Evolutionary conservation across 257 asterid genomes (phyloP), one percentile per base, ranked within the genome.

Genomic region (Solanum acaule): DNA sequence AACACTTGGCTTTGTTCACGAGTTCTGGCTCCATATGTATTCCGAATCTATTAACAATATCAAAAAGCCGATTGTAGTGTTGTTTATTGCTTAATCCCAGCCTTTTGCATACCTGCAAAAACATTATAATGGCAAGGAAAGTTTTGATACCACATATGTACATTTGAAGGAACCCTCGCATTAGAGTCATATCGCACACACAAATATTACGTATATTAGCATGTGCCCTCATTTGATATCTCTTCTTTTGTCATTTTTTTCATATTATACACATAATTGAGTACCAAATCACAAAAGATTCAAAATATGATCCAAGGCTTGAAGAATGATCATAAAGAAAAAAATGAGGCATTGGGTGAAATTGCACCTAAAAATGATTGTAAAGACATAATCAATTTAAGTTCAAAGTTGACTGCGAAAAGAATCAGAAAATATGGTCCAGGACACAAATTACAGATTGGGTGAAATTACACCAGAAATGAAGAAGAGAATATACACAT

Each of bases 21-120:
- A 90, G 91, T 93, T 96, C 98, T 79, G 91, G 92, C 91, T 92
- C 88, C 87, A 92, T 76, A 88, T 92, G 97, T 91, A 96, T 87
- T 71, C 98, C 97, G 89, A 92, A 94, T 89, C 95, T 95, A 85
- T 94, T 84, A 75, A 91, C 89, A 93, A 93, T 85, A 88, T 92
- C 89, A 81, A 89, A 90, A 83, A 93, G 92, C 85, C 98, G 91
- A 79, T 85, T 93, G 89, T 93, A 95, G 93, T 94, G 94, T 91
- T 92, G 94, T 94, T 95, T 96, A 77, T 85, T 89, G 91, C 94
- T 89, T 86, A 96, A 82, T 33, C 99, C 97, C 87, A 96, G 97
- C 93, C 98, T 92, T 93, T 88, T 90, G 87, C 93, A 93, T 44
- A 92, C 94, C 99, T 96, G 94, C 90, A 88, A 75, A 71, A 63